Conservation (phyloP, 1,284 basidiomycete species). For the Pyrrhoderma lamaoense region DNA sequence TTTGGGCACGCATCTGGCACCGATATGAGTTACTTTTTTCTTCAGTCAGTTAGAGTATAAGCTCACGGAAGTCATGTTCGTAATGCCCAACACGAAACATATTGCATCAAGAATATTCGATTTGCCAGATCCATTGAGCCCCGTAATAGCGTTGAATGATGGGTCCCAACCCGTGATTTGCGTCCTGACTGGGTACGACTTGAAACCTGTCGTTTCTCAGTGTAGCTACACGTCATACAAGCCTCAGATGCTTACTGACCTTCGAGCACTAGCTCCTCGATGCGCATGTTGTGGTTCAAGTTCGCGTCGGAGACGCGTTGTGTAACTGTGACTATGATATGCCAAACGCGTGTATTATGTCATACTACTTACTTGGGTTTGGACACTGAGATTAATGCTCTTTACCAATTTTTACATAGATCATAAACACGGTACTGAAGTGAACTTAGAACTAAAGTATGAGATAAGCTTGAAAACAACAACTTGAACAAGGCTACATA, state of each 20-base stretch:
- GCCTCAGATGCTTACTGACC: conserved; percentile 31
- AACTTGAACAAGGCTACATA: no score
- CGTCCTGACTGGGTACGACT: conserved; percentile 94
- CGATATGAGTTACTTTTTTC: neutral
- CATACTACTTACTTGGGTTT: no score
- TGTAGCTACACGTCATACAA: neutral
- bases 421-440: no score
- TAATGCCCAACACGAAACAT: conserved; percentile 95
- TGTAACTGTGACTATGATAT: neutral
- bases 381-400: no score
- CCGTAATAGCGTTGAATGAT: conserved; percentile 97
- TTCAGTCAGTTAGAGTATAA: neutral
- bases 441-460: no score
- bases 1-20: conserved; percentile 84
- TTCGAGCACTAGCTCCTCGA: conserved; percentile 77
- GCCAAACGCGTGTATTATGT: neutral
- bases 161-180: conserved; percentile 93
- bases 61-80: conserved; percentile 80
- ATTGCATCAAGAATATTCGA: conserved; percentile 98
- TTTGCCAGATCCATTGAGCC: conserved; percentile 91
- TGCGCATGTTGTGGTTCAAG: conserved; percentile 47
- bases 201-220: conserved; percentile 59
- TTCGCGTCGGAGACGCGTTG: conserved; percentile 13
- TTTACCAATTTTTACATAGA: no score
- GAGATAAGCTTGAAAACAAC: no score